Conservation (phyloP, 2,329 filamentous ascomycete species). For the Eutypa lata region DNA sequence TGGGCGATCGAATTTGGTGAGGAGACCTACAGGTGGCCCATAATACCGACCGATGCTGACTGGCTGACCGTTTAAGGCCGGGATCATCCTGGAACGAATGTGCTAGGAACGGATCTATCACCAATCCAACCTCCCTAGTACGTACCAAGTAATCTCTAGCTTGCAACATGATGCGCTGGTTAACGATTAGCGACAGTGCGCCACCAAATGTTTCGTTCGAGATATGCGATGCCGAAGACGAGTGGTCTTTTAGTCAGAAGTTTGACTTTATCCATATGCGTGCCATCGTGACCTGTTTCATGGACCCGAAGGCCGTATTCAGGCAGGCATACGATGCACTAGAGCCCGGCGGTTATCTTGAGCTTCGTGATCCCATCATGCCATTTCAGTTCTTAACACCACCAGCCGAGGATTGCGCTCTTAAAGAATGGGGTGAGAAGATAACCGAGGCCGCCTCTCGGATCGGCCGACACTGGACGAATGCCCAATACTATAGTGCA, state of each 20-base stretch:
- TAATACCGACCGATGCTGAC: not conserved
- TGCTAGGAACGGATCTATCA: constrained; percentile 18
- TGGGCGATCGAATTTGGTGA: constrained; percentile 21
- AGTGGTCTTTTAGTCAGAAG: constrained; percentile 17
- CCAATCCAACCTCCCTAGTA: constrained; percentile 21
- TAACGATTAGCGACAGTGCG: constrained; percentile 4
- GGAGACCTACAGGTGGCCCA: not conserved
- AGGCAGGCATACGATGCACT: constrained; percentile 13
- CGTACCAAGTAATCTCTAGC: constrained; percentile 1
- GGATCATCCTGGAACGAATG: constrained; percentile 14
- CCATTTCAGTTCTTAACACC: constrained; percentile 21
- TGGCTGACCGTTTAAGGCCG: constrained; percentile 9
- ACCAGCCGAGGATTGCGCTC: constrained; percentile 17
- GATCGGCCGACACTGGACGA: constrained; percentile 19
- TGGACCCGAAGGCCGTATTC: constrained; percentile 16
- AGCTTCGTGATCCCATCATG: constrained; percentile 23
- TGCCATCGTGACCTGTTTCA: constrained; percentile 21
- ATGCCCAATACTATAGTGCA: constrained; percentile 13
- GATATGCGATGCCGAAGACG: constrained; percentile 25
- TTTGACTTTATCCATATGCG: constrained; percentile 25
- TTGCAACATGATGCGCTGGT: constrained; percentile 1
- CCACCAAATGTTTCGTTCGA: constrained; percentile 23
- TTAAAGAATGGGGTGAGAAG: constrained; percentile 17
- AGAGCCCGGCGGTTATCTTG: constrained; percentile 21
- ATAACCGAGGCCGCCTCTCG: constrained; percentile 16